Evolutionary conservation across 441 rosid species (phyloP), one percentile per base, ranked within the genome.

Genomic region (Viola pubescens): DNA sequence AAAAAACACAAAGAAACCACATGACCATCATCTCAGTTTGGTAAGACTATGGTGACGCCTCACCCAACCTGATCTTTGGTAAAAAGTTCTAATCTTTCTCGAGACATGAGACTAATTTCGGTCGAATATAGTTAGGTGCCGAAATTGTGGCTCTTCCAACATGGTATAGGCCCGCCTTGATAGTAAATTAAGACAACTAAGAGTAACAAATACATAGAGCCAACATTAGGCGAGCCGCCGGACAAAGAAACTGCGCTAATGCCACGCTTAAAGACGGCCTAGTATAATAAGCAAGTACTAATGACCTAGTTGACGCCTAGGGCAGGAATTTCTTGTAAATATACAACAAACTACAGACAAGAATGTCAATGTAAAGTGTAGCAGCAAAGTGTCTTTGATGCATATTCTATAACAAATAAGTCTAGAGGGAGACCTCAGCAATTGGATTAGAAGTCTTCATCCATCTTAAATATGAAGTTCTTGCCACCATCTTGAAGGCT

Each of bases 391-490:
- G 34, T 54, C 19, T 45, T 55, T 14, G 48, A 50, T 41, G 65
- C 62, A 7, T 37, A 8, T 43, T 56, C 67, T 4, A 46, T 46
- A 13, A 46, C 49, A 46, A 45, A 5, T 9, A 42, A 50, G 12
- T 26, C 59, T 51, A n/a, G 48, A 59, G 58, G 67, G 14, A 52
- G 53, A 34, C 51, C 46, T 16, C 37, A 39, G 56, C 37, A 46
- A 50, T n/a, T 13, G 26, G 60, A 45, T 52, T 73, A 89, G 61
- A 91, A 91, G 72, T 91, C 97, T 61, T 89, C 95, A 4, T 89
- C 95, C 54, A 75, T 73, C 63, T 79, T 87, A 79, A 91, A 91
- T 58, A 73, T 79, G 7, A 56, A 85, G 77, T 78, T 84, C 62
- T 80, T 80, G 6, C 80, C 85, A 11, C 79, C 82, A 9, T 80